Percentiles rank a stretch among this genome's conserved stretches.
These are phyloP conservation scores for Alternaria burnsii DNA, from an alignment of 2,329 filamentous ascomycete genomes.

Conservation along the genomic window DNA sequence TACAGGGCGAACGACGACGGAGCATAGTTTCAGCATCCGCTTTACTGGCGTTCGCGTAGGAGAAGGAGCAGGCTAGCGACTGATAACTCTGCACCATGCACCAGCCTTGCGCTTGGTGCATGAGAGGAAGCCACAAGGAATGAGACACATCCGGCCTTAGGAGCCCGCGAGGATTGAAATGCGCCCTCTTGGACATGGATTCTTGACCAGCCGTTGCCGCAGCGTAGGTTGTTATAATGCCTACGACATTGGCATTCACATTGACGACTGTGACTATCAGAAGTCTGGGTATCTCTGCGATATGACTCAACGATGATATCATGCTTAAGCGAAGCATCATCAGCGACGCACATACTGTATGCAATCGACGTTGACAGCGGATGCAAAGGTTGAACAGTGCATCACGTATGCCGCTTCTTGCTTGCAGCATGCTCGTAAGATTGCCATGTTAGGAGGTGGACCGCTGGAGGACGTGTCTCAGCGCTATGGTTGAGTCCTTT, in stretches of 20 bases:
- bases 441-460: neutral
- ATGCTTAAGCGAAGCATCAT: neutral
- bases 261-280: neutral
- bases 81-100: neutral
- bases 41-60: neutral
- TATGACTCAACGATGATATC: neutral
- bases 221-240: neutral
- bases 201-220: neutral
- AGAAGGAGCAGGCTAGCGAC: neutral
- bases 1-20: neutral
- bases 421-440: neutral
- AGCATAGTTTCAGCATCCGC: neutral
- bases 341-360: neutral
- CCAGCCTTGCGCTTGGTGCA: neutral
- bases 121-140: neutral
- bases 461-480: neutral
- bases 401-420: neutral
- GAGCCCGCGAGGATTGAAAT: neutral
- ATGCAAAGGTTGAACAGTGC: neutral
- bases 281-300: neutral
- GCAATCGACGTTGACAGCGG: neutral
- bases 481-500: neutral
- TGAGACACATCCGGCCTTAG: neutral
- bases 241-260: neutral
- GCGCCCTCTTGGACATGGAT: neutral